Evolutionary conservation across 495 filamentous ascomycete species (phyloP), one percentile per base, ranked within the genome.

Genomic region (Xylaria cubensis): DNA sequence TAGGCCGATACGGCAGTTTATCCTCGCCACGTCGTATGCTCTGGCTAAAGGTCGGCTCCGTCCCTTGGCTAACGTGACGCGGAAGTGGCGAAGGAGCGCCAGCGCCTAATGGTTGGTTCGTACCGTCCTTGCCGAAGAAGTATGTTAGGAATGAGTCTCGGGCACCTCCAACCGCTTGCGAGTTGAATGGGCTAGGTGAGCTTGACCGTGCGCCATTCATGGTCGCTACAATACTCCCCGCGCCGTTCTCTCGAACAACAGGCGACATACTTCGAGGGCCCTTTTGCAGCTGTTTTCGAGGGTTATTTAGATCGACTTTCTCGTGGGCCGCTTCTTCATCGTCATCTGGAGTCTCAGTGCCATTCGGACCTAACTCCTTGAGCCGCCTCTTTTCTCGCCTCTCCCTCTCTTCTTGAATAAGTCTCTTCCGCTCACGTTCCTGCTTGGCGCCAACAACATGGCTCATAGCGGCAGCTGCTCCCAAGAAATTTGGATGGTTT

Each of bases 401-500:
- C 64, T 91, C 89, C 67, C 92, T 88, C 76, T 97, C 94, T 75
- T 97, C 95, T 53, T 92, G 91, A 0, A 92, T 83, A 46, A 92
- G 82, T 42, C 87, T 89, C 79, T 94, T 94, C 78, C 92, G 89
- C 78, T 98, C 96, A 78, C 94, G 90, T 71, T 99, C 95, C 78
- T 98, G 94, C 80, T 94, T 97, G 76, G 91, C 94, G 76, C 91
- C 92, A 48, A 99, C 95, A 63, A 98, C 95, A 12, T 94, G 92
- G 67, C 92, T 93, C 96, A 99, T 99, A 34, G 96, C 96, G n/a
- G 94, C 95, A 8, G 96, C 95, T 13, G 96, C 96, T 55, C 96
- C 97, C 26, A 98, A 88, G 85, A 99, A 99, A 77, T 99, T 99
- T 42, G 96, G 96, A 75, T 99, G 96, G 79, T 99, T 99, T 51